phyloP scores from a whole-genome alignment of 1,284 basidiomycete species.

The Mycena citricolor region DNA sequence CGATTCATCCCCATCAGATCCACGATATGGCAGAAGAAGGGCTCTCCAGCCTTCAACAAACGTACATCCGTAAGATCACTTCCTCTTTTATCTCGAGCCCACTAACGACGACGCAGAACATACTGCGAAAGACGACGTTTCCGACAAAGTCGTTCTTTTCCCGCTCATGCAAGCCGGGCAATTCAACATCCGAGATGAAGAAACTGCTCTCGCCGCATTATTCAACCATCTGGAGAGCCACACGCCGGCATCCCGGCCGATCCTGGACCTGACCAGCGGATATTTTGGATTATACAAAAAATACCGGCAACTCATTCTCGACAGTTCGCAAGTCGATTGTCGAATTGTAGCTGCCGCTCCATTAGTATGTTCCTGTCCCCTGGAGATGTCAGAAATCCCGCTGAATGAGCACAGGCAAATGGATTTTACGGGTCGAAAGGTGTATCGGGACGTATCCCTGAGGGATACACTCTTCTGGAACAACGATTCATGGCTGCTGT shows the following conservation, averaged over 20 bases:
- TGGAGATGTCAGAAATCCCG: not conserved
- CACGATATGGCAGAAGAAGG: conserved; percentile 50
- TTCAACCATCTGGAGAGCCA: conserved; percentile 45
- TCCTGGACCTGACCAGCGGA: conserved; percentile 84
- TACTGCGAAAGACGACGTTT: conserved; percentile 4
- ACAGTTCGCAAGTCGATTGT: conserved; percentile 57
- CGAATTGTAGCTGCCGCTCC: conserved; percentile 86
- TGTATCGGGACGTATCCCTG: conserved; percentile 89
- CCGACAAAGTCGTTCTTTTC: conserved; percentile 60
- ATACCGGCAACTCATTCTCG: conserved; percentile 78
- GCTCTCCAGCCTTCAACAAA: conserved; percentile 51
- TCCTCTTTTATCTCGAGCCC: not conserved
- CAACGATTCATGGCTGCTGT: conserved; percentile 80
- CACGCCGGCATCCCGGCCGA: conserved; percentile 35
- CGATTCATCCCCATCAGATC: conserved; percentile 59
- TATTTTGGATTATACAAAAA: conserved; percentile 88
- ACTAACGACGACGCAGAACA: conserved; percentile 22
- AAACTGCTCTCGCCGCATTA: conserved; percentile 57
- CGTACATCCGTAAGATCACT: conserved; percentile 28
- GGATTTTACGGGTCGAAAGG: conserved; percentile 92
- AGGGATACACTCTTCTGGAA: conserved; percentile 91
- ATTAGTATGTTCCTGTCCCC: conserved; percentile 49
- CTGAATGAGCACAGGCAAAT: conserved; percentile 67
- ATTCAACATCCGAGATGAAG: conserved; percentile 82
- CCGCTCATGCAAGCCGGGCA: conserved; percentile 87